A percentile compares a stretch with the other conserved stretches of the same genome.
Evolutionary conservation across 1,139 yeast genomes (phyloP).

Genomic region (Blastobotrys serpentis): DNA sequence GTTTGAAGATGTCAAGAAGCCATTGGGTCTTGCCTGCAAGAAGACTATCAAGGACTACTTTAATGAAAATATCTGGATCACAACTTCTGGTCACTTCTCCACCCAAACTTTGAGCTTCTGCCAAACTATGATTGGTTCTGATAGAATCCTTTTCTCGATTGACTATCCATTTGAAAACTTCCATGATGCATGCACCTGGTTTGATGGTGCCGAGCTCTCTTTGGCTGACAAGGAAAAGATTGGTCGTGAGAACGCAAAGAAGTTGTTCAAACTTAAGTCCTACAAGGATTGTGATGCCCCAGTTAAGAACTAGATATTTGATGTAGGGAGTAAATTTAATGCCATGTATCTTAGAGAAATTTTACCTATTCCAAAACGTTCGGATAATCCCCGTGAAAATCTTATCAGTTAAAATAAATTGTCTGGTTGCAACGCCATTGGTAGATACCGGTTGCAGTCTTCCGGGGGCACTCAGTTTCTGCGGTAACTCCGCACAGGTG

Average conservation of each 20-base stretch:
- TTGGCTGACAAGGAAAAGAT: conserved; percentile 15
- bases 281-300: conserved; percentile 15
- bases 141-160: conserved; percentile 13
- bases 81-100: conserved; percentile 17
- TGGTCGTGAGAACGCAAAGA: conserved; percentile 17
- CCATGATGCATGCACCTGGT: conserved; percentile 17
- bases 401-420: too few relatives aligned
- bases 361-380: too few relatives aligned
- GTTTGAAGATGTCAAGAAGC: conserved; percentile 17
- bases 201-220: conserved; percentile 16
- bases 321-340: neutral
- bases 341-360: neutral
- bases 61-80: conserved; percentile 16
- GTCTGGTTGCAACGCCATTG: too few relatives aligned
- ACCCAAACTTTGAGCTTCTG: conserved; percentile 13
- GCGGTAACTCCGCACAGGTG: too few relatives aligned
- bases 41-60: conserved; percentile 15
- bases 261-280: conserved; percentile 13
- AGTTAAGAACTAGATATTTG: conserved; percentile 5
- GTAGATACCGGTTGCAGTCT: too few relatives aligned
- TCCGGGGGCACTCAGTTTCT: too few relatives aligned
- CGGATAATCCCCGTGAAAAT: too few relatives aligned
- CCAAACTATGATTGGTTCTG: conserved; percentile 14
- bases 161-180: conserved; percentile 16
- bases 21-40: conserved; percentile 15